These are phyloP conservation scores for Basidiobolus meristosporus DNA, from an alignment of 371 early-diverging fungal species.

Conservation along the genomic window DNA sequence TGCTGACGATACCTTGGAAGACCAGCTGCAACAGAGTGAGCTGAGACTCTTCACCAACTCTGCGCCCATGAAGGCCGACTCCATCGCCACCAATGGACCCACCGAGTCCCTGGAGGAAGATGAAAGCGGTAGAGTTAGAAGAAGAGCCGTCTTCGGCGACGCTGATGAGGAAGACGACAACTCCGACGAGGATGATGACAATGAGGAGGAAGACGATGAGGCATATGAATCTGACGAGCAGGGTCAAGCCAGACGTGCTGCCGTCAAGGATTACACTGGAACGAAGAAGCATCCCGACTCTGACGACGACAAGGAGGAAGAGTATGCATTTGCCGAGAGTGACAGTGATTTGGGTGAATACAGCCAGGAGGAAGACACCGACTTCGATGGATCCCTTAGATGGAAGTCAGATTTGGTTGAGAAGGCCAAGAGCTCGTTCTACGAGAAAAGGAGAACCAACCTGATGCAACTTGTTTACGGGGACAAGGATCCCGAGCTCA, in stretches of 20 bases:
- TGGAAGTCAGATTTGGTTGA: conserved; percentile 56
- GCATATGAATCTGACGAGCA: conserved; percentile 12
- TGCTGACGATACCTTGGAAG: conserved; percentile 49
- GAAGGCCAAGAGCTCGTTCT: background rate
- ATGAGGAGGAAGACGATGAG: conserved; percentile 17
- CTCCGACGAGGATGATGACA: conserved; percentile 8
- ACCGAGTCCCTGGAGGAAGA: conserved; percentile 18
- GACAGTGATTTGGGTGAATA: conserved; percentile 35
- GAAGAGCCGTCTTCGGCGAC: conserved; percentile 30
- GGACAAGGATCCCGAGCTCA: conserved; percentile 29
- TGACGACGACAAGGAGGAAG: conserved; percentile 21
- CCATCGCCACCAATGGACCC: conserved; percentile 10
- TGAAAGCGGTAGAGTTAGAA: conserved; percentile 24
- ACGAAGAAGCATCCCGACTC: conserved; percentile 1
- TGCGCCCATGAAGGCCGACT: conserved; percentile 44
- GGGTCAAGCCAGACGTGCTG: conserved; percentile 1
- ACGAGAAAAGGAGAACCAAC: conserved; percentile 25
- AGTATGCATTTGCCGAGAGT: conserved; percentile 44
- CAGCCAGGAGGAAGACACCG: conserved; percentile 18
- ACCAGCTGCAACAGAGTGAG: conserved; percentile 53
- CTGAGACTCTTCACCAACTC: conserved; percentile 68
- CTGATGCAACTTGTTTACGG: conserved; percentile 78
- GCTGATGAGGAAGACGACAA: conserved; percentile 5
- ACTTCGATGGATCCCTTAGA: conserved; percentile 30
- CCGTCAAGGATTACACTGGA: background rate